Evolutionary conservation across 2,329 filamentous ascomycete genomes (phyloP), one percentile per base, ranked within the genome.

Genomic region (Endothia cerciana): DNA sequence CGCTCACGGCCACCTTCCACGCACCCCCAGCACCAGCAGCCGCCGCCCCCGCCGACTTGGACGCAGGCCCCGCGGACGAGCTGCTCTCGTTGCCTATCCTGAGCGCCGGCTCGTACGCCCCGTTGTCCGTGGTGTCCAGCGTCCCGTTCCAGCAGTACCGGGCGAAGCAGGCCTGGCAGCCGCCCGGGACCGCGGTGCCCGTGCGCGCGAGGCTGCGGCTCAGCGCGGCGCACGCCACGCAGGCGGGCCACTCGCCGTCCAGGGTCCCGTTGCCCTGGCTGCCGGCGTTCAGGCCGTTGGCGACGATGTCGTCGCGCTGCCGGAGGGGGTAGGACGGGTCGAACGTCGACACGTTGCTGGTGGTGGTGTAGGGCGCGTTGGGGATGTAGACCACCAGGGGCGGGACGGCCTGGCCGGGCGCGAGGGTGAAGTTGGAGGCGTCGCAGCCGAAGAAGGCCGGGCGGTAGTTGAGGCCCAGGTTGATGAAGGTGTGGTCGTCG

Each of bases 71-170:
- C 15, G 17, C 68, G 10, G 63, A 25, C 3, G 47, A 30, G 40
- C 64, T 67, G 11, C 63, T 68, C 47, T 63, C 70, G 25, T 71
- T 68, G 25, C 66, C 71, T 49, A 77, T 71, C 66, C 74, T 73
- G 49, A 75, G 73, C 6, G 43, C 62, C 1, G 77, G 78, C 67
- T 73, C 64, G 62, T 79, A 80, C 38, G 51, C 59, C 33, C 69
- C 70, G 8, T 56, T 43, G 63, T 70, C 65, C 53, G n/a, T 30
- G 8, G 65, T 66, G 61, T 74, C 74, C 22, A 73, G 51, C 1
- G 86, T 91, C n/a, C 95, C 95, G 75, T 97, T 87, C 95, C 95
- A 99, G 85, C 95, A 99, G 80, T 97, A 97, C 25, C 81, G 78
- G 15, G 81, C 71, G 77, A 97, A 98, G 80, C 95, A 99, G 60